phyloP scores from a whole-genome alignment of 2,329 filamentous ascomycete genomes.

The Seiridium unicorne region DNA sequence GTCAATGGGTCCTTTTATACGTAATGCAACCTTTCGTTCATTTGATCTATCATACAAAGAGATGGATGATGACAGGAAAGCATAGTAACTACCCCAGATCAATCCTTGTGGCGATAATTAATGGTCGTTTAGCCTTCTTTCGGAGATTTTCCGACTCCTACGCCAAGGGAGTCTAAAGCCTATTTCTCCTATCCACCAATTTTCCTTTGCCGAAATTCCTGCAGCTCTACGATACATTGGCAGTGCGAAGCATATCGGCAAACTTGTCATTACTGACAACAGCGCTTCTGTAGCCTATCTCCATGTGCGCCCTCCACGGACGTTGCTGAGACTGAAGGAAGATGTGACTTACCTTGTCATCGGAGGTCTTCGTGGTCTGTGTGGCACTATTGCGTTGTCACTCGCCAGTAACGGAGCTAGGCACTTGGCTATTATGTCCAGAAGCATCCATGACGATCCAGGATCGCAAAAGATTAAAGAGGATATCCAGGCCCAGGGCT shows the following conservation, averaged over 20 bases:
- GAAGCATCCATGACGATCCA: constrained; percentile 26
- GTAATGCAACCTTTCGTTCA: constrained; percentile 28
- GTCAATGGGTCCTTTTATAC: constrained; percentile 23
- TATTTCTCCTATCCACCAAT: constrained; percentile 8
- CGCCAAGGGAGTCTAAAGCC: constrained; percentile 13
- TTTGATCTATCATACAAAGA: constrained; percentile 11
- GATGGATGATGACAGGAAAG: not conserved
- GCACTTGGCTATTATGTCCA: constrained; percentile 19
- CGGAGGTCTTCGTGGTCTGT: constrained; percentile 26
- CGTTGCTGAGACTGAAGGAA: not conserved
- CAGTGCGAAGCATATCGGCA: constrained; percentile 33
- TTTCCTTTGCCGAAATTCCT: constrained; percentile 16
- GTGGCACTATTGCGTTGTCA: constrained; percentile 21
- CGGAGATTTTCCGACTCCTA: constrained; percentile 14
- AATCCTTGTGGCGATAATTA: not conserved
- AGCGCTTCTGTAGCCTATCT: constrained; percentile 14
- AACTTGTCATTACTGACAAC: constrained; percentile 28
- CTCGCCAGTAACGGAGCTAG: constrained; percentile 21
- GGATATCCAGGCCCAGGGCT: constrained; percentile 11
- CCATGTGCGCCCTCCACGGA: constrained; percentile 12
- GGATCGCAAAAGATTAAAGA: constrained; percentile 18
- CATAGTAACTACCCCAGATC: constrained; percentile 16
- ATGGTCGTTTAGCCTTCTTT: not conserved
- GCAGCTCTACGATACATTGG: constrained; percentile 32
- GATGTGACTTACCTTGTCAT: constrained; percentile 24